phyloP scores from a whole-genome alignment of 257 asterid species.

The Rehmannia glutinosa region DNA sequence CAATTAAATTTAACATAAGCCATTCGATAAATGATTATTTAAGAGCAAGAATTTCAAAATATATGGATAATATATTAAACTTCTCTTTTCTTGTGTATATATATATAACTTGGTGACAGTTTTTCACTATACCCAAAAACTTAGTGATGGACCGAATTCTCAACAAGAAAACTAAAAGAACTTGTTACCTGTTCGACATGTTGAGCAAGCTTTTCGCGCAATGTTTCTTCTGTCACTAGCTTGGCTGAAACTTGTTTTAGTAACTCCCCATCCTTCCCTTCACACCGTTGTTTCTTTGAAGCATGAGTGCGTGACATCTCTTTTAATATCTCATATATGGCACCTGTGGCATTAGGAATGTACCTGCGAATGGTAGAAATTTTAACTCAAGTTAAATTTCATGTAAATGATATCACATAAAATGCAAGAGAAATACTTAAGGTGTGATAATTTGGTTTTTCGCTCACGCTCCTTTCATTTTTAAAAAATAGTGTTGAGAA shows the following conservation, averaged over 20 bases:
- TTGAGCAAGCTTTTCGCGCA: conserved; percentile 73
- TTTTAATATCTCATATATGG: conserved; percentile 64
- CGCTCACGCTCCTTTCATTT: too few relatives aligned
- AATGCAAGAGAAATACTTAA: conserved; percentile 13
- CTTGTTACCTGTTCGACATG: conserved; percentile 73
- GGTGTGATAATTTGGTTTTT: too few relatives aligned
- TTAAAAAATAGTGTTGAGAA: too few relatives aligned
- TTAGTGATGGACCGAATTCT: background rate
- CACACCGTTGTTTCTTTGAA: conserved; percentile 57
- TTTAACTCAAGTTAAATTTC: conserved; percentile 12
- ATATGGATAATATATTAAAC: background rate
- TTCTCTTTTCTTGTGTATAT: background rate
- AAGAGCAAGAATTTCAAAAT: background rate
- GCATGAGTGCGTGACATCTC: conserved; percentile 52
- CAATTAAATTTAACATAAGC: background rate
- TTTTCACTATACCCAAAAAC: too few relatives aligned
- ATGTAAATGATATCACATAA: conserved; percentile 11
- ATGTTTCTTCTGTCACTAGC: conserved; percentile 48
- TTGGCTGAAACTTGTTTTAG: conserved; percentile 56
- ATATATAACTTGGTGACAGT: too few relatives aligned
- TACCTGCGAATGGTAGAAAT: conserved; percentile 47
- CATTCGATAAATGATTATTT: background rate
- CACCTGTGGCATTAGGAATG: conserved; percentile 70
- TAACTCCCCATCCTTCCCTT: conserved; percentile 54
- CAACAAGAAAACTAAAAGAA: conserved; percentile 5